Percentiles rank a stretch among this genome's conserved stretches.
phyloP scores from a whole-genome alignment of 495 filamentous ascomycete genomes.

The Neurospora sp. region DNA sequence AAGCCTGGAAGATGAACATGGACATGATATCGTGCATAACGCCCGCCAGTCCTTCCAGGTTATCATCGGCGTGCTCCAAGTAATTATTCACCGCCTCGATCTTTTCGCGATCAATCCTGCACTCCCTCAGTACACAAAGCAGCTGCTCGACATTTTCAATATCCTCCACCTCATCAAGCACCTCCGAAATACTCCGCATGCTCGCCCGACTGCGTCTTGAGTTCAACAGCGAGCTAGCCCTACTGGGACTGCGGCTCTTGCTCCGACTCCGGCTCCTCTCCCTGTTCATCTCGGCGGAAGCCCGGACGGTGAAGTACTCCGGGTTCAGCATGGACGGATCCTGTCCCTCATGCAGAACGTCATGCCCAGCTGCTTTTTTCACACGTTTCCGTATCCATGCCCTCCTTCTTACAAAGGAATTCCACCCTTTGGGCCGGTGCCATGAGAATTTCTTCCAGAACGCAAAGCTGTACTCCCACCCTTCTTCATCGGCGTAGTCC shows the following conservation, averaged over 20 bases:
- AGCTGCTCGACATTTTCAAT: constrained; percentile 58
- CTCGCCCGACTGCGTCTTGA: not conserved
- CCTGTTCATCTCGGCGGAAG: constrained; percentile 24
- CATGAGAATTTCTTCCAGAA: constrained; percentile 70
- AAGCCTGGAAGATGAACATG: constrained; percentile 80
- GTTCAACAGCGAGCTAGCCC: constrained; percentile 9
- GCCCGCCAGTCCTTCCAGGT: constrained; percentile 65
- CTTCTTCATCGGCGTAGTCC: constrained; percentile 72
- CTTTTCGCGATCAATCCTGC: constrained; percentile 83
- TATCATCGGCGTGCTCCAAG: constrained; percentile 66
- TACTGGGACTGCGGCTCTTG: constrained; percentile 4
- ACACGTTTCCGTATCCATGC: constrained; percentile 82
- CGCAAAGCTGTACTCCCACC: constrained; percentile 90
- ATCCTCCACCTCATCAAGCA: constrained; percentile 19
- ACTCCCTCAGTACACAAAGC: constrained; percentile 50
- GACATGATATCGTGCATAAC: constrained; percentile 79
- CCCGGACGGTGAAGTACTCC: constrained; percentile 81
- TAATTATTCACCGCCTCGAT: constrained; percentile 72
- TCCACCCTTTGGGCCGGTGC: constrained; percentile 89
- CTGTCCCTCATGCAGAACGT: constrained; percentile 5
- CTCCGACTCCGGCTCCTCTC: constrained; percentile 30
- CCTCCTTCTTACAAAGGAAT: constrained; percentile 80
- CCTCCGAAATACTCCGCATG: not conserved
- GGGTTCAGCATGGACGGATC: constrained; percentile 57
- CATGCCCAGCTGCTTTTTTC: constrained; percentile 40